Evolutionary conservation across 2,329 filamentous ascomycete genomes (phyloP).

Genomic region (Aspergillus carbonarius): DNA sequence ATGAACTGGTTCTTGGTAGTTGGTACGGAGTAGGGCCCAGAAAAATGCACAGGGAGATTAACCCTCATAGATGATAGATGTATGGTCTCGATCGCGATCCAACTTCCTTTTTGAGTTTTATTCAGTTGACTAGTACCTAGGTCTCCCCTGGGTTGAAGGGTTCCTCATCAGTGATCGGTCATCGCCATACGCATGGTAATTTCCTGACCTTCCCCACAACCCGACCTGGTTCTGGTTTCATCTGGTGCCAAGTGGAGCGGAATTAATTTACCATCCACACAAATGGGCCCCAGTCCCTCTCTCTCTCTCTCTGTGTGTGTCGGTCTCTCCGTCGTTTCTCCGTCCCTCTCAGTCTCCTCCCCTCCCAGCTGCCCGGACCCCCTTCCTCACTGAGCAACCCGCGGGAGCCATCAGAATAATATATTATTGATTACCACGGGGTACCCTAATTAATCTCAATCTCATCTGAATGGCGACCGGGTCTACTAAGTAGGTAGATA

Average conservation of each 20-base stretch:
- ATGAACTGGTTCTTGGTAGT: slow-evolving; percentile 3
- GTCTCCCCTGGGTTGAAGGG: too few relatives aligned
- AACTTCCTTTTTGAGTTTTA: background rate
- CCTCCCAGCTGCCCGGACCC: too few relatives aligned
- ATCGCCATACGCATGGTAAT: slow-evolving; percentile 2
- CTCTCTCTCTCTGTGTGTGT: background rate
- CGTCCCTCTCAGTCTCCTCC: too few relatives aligned
- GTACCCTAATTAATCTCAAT: background rate
- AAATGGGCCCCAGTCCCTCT: background rate
- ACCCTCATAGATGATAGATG: background rate
- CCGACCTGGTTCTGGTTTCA: slow-evolving; percentile 15
- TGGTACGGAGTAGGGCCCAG: too few relatives aligned
- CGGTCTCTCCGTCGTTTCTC: background rate
- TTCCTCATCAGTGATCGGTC: background rate
- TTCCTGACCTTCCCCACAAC: slow-evolving; percentile 13
- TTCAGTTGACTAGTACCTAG: too few relatives aligned
- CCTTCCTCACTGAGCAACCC: too few relatives aligned
- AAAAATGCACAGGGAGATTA: background rate
- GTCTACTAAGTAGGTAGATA: background rate
- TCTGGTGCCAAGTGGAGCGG: slow-evolving; percentile 12
- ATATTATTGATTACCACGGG: background rate
- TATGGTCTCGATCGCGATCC: background rate
- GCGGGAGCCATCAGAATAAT: background rate
- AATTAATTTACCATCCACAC: slow-evolving; percentile 5
- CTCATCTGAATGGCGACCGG: background rate